Base-by-base conservation (phyloP, 2,329 filamentous ascomycete species). In the Lasiodiplodia sp. region DNA sequence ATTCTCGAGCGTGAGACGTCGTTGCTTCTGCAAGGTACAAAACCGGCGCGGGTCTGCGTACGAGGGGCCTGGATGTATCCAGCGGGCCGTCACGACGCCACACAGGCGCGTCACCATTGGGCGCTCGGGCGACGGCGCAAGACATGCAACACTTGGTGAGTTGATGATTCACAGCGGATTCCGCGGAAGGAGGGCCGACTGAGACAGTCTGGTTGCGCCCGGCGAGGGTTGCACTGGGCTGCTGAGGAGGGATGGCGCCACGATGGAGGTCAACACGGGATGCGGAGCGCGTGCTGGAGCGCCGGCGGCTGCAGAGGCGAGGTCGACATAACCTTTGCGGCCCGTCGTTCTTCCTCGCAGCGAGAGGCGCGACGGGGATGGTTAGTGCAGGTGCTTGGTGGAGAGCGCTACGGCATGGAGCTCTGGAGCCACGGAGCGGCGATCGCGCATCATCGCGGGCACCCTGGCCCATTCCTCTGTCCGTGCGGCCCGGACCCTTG, bases 21-120 rank as follows among this genome's bases (percentile, higher is more conserved):
- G 38, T 16, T 63, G 66, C 56, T 56, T 53, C 66, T 68, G 66
- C 66, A 68, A 68, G 66, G 66, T 63, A 68, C 66, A 68, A 60
- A 56, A 53, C 66, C 53, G 60, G 60, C 44, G 47, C 60, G 23
- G 10, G 31, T 52, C 60, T 31, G 60, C 60, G 60, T 64, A 64
- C 60, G 60, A 64, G 60, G 51, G 63, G 63, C 52, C 52, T 55
- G 63, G 63, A 56, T 40, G 63, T 66, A 34, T 56, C 52, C 52
- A 37, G 23, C 52, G 38, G 63, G 51, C 52, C 52, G 63, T 56
- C 51, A 56, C 52, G 49, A 55, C 49, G 51, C 63, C 51, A 56
- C 63, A 56, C 63, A 66, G 51, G 37, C 23, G 34, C 11, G 37
- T 23, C 49, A 37, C 51, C 31, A 66, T 66, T 66, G 63, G 63